Conservation (phyloP, 805 yeast genomes). For the Candida michaelii region DNA sequence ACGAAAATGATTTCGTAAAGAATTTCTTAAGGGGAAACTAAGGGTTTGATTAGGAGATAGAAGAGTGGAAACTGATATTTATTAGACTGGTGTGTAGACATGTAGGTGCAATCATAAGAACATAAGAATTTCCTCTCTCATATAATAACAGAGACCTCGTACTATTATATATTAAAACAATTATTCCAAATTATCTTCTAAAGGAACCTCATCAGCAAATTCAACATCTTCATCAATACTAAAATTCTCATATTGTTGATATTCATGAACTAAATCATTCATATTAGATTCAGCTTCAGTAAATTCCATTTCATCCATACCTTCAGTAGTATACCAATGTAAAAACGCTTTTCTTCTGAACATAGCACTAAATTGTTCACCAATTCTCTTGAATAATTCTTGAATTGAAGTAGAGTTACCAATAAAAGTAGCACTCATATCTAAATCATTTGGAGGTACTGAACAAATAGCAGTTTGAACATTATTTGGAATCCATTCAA, state of each 20-base stretch:
- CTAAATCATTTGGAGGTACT: slow-evolving; percentile 81
- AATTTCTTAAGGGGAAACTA: slow-evolving; percentile 68
- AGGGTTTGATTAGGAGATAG: background rate
- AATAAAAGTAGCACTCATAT: slow-evolving; percentile 88
- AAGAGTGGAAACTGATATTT: too few relatives aligned
- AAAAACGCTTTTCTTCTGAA: slow-evolving; percentile 91
- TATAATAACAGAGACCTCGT: background rate
- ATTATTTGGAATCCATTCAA: slow-evolving; percentile 95
- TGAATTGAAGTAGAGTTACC: slow-evolving; percentile 93
- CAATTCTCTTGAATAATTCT: slow-evolving; percentile 85
- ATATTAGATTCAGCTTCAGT: slow-evolving; percentile 91
- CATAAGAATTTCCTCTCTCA: background rate
- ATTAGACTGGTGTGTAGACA: too few relatives aligned
- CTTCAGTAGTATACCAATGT: slow-evolving; percentile 94
- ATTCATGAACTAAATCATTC: slow-evolving; percentile 83
- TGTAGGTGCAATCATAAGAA: background rate
- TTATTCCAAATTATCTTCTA: slow-evolving; percentile 51
- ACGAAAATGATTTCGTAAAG: slow-evolving; percentile 63
- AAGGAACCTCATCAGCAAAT: slow-evolving; percentile 62
- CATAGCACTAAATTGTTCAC: slow-evolving; percentile 89
- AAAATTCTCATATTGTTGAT: slow-evolving; percentile 90
- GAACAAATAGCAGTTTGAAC: slow-evolving; percentile 93
- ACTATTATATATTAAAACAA: slow-evolving; percentile 7
- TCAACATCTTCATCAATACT: slow-evolving; percentile 76
- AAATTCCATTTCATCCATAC: slow-evolving; percentile 95